phyloP scores from a whole-genome alignment of 257 asterid genomes.

The Nicotiana noctiflora region DNA sequence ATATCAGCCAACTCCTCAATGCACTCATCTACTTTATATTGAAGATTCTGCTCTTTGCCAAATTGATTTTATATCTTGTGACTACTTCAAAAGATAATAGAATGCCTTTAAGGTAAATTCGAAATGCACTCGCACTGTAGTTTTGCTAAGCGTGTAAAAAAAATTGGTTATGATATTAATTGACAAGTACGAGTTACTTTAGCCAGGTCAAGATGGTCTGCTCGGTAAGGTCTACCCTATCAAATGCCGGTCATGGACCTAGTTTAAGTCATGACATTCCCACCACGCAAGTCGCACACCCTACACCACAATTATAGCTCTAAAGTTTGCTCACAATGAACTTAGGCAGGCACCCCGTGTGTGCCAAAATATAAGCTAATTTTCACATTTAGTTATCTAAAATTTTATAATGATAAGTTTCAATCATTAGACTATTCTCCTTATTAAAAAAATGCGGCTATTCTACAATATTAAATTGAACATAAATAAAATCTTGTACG shows the following conservation, averaged over 20 bases:
- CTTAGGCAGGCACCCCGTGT: neutral
- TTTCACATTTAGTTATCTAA: neutral
- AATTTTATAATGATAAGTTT: neutral
- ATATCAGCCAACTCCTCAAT: too few species aligned
- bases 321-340: neutral
- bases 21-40: too few species aligned
- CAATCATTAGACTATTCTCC: neutral
- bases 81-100: too few species aligned
- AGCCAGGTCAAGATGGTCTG: neutral
- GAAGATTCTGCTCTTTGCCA: too few species aligned
- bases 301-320: neutral
- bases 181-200: neutral
- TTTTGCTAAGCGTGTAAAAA: neutral
- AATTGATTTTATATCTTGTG: too few species aligned
- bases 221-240: neutral
- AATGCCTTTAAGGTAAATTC: too few species aligned
- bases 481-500: neutral
- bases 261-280: neutral
- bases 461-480: neutral
- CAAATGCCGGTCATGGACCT: neutral
- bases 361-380: neutral
- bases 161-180: neutral
- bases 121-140: neutral
- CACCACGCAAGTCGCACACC: neutral
- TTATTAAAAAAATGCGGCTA: neutral